These are phyloP conservation scores for Ophiostoma sp. DNA, from an alignment of 2,329 filamentous ascomycete genomes.

Conservation along the genomic window DNA sequence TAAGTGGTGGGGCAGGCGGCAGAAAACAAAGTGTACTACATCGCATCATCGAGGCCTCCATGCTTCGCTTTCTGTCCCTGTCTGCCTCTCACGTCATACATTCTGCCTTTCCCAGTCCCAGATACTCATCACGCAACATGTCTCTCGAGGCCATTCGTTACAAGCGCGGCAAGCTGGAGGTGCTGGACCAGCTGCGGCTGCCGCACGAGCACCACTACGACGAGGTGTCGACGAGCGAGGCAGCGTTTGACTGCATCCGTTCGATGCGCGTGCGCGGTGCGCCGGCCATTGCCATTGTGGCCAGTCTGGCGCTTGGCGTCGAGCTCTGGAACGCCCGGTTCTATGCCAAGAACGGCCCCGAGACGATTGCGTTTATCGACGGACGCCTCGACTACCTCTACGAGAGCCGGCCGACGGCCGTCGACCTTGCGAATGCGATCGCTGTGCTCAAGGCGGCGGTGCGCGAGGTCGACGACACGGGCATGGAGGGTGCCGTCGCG, in stretches of 20 bases:
- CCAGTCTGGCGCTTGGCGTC: constrained; percentile 78
- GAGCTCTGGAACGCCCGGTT: constrained; percentile 61
- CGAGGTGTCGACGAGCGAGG: constrained; percentile 60
- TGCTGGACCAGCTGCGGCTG: constrained; percentile 77
- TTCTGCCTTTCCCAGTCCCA: not conserved
- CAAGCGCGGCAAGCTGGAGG: constrained; percentile 62
- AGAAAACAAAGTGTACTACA: constrained; percentile 15
- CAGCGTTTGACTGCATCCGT: constrained; percentile 77
- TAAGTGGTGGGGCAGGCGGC: constrained; percentile 19
- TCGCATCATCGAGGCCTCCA: not conserved
- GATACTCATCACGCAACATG: constrained; percentile 16
- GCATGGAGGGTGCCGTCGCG: constrained; percentile 31
- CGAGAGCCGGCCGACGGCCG: constrained; percentile 84
- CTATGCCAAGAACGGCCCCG: constrained; percentile 38
- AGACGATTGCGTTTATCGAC: constrained; percentile 66
- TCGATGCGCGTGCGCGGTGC: constrained; percentile 77
- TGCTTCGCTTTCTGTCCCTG: not conserved
- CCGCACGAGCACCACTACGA: constrained; percentile 79
- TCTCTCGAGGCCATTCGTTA: constrained; percentile 72
- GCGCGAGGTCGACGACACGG: constrained; percentile 41
- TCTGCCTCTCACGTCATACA: not conserved
- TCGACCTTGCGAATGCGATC: constrained; percentile 89
- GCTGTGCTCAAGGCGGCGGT: constrained; percentile 66
- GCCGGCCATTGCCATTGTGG: constrained; percentile 97
- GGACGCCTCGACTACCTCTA: constrained; percentile 79